A percentile compares a stretch with the other conserved stretches of the same genome.
These are phyloP conservation scores for Neurospora discreta DNA, from an alignment of 495 filamentous ascomycete species.

Conservation along the genomic window DNA sequence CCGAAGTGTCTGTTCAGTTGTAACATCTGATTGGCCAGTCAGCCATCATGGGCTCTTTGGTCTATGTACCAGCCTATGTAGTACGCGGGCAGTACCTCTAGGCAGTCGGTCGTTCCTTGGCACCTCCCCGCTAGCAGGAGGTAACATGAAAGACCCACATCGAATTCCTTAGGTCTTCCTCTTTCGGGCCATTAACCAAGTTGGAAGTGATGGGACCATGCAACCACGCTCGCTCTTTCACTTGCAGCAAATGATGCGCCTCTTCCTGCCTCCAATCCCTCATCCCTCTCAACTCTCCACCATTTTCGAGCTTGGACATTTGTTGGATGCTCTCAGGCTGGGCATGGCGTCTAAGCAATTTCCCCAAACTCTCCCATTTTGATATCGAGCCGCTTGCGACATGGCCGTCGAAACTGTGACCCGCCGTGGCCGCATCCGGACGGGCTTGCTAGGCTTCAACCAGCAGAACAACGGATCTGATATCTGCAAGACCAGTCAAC, in stretches of 20 bases:
- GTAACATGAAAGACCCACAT: background rate
- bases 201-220: background rate
- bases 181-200: background rate
- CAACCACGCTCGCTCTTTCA: background rate
- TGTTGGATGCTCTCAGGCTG: background rate
- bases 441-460: background rate
- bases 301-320: background rate
- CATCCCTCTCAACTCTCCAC: background rate
- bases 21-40: background rate
- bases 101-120: background rate
- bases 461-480: background rate
- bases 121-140: background rate
- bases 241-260: background rate
- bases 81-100: background rate
- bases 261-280: background rate
- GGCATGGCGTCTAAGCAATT: background rate
- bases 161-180: background rate
- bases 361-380: background rate
- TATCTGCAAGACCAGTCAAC: background rate
- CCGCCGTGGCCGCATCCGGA: background rate
- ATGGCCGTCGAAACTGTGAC: background rate
- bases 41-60: background rate
- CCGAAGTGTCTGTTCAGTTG: background rate
- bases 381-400: background rate
- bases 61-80: no score